phyloP scores from a whole-genome alignment of 2,329 filamentous ascomycete species.

The Aspergillus quadrilineatus region DNA sequence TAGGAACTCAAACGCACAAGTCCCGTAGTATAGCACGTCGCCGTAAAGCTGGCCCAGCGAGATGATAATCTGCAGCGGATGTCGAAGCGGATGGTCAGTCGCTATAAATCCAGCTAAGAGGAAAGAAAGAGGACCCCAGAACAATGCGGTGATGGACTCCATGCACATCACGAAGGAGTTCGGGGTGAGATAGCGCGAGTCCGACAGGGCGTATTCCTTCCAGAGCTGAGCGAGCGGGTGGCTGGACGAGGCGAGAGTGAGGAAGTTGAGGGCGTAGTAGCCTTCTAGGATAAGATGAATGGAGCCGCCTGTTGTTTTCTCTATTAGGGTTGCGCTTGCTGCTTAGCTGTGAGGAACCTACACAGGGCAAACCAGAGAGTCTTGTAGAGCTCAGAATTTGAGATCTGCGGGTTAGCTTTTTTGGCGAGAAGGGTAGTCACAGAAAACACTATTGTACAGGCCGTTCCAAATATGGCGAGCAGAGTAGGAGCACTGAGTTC shows the following conservation, averaged over 20 bases:
- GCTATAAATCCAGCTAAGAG: conserved; percentile 52
- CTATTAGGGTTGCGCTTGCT: conserved; percentile 22
- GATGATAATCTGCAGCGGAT: conserved; percentile 56
- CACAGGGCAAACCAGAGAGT: conserved; percentile 14
- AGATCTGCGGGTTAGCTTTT: conserved; percentile 6
- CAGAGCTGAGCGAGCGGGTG: conserved; percentile 75
- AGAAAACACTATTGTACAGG: background rate
- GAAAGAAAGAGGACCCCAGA: conserved; percentile 49
- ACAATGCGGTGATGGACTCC: conserved; percentile 68
- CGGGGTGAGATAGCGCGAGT: conserved; percentile 76
- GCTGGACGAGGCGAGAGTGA: conserved; percentile 60
- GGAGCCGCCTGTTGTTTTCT: conserved; percentile 40
- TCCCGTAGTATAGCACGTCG: conserved; percentile 60
- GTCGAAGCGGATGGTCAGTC: conserved; percentile 44
- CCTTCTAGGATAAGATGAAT: conserved; percentile 78
- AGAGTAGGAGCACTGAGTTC: conserved; percentile 6
- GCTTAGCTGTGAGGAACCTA: conserved; percentile 1
- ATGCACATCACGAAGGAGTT: conserved; percentile 77
- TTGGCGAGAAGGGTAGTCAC: conserved; percentile 3
- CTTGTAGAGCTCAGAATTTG: conserved; percentile 1
- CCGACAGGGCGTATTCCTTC: conserved; percentile 83
- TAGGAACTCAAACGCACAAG: conserved; percentile 48
- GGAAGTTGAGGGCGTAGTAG: conserved; percentile 70
- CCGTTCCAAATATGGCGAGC: conserved; percentile 10
- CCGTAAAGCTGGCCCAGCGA: conserved; percentile 61